Conservation (phyloP, 1,284 basidiomycete species). For the Sutorius eximius region DNA sequence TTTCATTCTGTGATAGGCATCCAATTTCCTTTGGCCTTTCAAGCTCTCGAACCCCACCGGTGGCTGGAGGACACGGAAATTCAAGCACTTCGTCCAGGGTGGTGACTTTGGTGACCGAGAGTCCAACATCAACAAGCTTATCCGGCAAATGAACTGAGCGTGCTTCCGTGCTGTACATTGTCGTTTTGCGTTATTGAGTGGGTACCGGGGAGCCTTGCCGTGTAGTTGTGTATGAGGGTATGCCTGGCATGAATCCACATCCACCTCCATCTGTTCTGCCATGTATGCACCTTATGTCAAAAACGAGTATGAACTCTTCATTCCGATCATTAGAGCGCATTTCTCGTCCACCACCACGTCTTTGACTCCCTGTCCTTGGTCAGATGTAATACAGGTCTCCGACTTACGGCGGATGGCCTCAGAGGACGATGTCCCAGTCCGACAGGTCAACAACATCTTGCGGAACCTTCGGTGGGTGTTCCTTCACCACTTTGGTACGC, state of each 20-base stretch:
- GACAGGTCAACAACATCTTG: constrained; percentile 49
- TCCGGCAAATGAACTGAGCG: constrained; percentile 91
- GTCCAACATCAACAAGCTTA: constrained; percentile 94
- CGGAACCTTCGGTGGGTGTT: constrained; percentile 33
- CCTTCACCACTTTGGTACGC: background rate
- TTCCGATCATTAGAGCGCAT: background rate
- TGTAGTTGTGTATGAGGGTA: constrained; percentile 36
- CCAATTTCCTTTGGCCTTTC: constrained; percentile 99
- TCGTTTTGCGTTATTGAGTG: constrained; percentile 14
- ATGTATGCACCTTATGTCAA: constrained; percentile 32
- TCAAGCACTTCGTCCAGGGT: constrained; percentile 92
- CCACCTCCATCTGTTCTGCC: constrained; percentile 14
- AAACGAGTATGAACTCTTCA: constrained; percentile 25
- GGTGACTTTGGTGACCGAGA: constrained; percentile 98
- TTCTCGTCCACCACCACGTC: background rate
- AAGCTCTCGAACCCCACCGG: constrained; percentile 99
- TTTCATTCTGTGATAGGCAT: constrained; percentile 50
- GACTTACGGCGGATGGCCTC: constrained; percentile 11
- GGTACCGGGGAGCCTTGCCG: constrained; percentile 4
- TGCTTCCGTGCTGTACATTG: constrained; percentile 4
- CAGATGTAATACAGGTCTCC: constrained; percentile 2
- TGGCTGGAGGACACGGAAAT: constrained; percentile 96
- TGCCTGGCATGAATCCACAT: constrained; percentile 39
- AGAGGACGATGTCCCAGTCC: constrained; percentile 11
- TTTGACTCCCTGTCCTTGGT: background rate